These are phyloP conservation scores for Groenewaldozyma tartarivorans DNA, from an alignment of 805 yeast species.

Conservation along the genomic window DNA sequence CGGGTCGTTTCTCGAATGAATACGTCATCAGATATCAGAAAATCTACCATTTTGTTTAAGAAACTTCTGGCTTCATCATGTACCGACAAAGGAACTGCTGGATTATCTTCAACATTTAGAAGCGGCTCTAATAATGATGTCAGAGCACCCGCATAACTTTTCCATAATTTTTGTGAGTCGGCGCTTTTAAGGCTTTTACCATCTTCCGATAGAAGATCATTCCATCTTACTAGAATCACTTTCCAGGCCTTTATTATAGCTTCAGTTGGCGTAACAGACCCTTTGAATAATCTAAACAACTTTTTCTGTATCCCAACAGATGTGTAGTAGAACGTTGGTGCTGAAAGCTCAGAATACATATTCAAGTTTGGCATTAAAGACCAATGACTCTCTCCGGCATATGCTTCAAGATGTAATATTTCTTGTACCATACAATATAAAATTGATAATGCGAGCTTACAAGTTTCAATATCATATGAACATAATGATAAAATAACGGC, in stretches of 20 bases:
- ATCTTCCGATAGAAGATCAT: slow-evolving; percentile 16
- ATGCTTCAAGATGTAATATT: slow-evolving; percentile 17
- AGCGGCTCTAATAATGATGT: slow-evolving; percentile 42
- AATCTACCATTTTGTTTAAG: slow-evolving; percentile 25
- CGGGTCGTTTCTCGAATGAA: slow-evolving; percentile 58
- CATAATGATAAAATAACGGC: slow-evolving; percentile 43
- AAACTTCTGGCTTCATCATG: slow-evolving; percentile 40
- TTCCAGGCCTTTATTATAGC: slow-evolving; percentile 36
- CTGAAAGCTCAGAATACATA: slow-evolving; percentile 36
- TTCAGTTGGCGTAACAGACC: slow-evolving; percentile 22
- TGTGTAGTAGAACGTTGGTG: slow-evolving; percentile 50
- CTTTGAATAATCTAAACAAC: slow-evolving; percentile 35
- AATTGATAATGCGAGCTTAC: slow-evolving; percentile 37
- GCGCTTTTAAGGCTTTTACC: slow-evolving; percentile 17
- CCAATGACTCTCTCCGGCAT: slow-evolving; percentile 14
- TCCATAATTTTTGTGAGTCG: slow-evolving; percentile 31
- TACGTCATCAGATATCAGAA: slow-evolving; percentile 33
- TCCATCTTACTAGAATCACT: slow-evolving; percentile 44
- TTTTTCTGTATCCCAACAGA: slow-evolving; percentile 66
- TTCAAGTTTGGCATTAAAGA: slow-evolving; percentile 26
- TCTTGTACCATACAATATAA: slow-evolving; percentile 25
- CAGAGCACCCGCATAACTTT: slow-evolving; percentile 64
- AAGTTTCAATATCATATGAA: slow-evolving; percentile 42
- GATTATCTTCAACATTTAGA: slow-evolving; percentile 11
- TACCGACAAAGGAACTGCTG: slow-evolving; percentile 29